Percentiles rank a stretch among this genome's conserved stretches.
These are phyloP conservation scores for Picea glauca DNA, from an alignment of 75 land plant genomes.

Conservation along the genomic window DNA sequence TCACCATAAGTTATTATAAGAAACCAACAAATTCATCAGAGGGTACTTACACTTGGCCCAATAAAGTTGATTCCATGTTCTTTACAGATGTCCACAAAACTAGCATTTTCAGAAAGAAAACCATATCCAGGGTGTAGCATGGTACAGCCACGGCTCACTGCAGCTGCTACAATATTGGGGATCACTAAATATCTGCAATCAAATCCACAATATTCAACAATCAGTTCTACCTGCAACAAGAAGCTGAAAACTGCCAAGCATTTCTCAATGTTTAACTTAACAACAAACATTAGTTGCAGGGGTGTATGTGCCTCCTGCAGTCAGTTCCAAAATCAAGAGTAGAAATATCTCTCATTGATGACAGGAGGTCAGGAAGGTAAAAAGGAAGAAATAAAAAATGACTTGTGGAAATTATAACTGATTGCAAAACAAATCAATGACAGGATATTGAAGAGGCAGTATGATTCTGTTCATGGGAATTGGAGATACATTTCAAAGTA, in stretches of 20 bases:
- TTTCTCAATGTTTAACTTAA: neutral
- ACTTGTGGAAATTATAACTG: neutral
- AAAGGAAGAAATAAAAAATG: neutral
- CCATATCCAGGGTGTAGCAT: constrained; percentile 99
- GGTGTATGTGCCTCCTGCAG: neutral
- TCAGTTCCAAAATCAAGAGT: neutral
- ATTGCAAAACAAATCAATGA: neutral
- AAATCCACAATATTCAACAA: constrained; percentile 6
- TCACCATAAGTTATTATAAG: neutral
- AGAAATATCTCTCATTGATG: neutral
- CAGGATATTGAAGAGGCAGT: neutral
- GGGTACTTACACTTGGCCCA: constrained; percentile 82
- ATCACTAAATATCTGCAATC: constrained; percentile 63
- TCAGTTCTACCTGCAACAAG: neutral
- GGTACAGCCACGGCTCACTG: constrained; percentile 68
- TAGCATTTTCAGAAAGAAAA: constrained; percentile 89
- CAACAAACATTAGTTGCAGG: neutral
- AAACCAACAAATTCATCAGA: neutral
- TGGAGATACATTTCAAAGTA: neutral
- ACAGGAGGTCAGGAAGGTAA: neutral
- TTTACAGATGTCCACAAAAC: constrained; percentile 87
- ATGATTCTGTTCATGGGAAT: neutral
- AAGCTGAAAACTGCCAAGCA: neutral
- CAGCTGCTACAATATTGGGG: constrained; percentile 88
- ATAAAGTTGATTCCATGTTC: constrained; percentile 95